Conservation (phyloP, 192 early-diverging fungal species). For the Haplosporangium gracile region DNA sequence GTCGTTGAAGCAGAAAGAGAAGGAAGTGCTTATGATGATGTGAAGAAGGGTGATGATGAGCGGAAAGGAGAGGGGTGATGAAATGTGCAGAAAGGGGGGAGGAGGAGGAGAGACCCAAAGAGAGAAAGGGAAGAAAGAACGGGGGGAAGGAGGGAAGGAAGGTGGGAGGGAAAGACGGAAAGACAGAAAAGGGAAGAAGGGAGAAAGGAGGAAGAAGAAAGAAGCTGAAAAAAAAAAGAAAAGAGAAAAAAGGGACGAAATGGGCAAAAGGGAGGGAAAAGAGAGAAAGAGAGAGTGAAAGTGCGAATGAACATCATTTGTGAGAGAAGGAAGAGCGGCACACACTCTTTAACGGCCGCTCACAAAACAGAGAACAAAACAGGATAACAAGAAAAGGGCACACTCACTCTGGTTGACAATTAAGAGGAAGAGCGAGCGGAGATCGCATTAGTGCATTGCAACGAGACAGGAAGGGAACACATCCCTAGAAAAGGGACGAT, state of each 20-base stretch:
- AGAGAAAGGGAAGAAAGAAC: slow-evolving; percentile 2
- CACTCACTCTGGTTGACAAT: background rate
- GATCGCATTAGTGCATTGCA: no score
- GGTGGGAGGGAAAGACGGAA: background rate
- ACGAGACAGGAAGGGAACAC: no score
- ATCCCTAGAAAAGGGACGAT: no score
- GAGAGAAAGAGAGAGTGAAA: no score
- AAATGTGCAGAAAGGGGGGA: background rate
- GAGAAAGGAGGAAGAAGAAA: background rate
- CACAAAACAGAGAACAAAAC: background rate
- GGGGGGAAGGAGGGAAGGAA: background rate
- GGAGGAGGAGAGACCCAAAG: background rate
- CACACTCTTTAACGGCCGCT: background rate
- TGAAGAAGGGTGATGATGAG: background rate
- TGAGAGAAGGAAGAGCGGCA: no score
- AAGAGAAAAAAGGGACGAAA: background rate
- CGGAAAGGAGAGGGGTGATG: background rate
- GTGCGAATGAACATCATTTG: background rate
- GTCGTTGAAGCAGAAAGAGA: slow-evolving; percentile 18
- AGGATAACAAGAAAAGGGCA: background rate
- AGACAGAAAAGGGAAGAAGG: background rate
- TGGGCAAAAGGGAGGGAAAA: background rate
- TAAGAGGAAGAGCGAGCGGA: no score
- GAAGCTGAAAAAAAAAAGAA: background rate
- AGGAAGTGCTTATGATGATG: slow-evolving; percentile 1